phyloP scores from a whole-genome alignment of 768 basidiomycete species.

The Dentipellis fragilis region DNA sequence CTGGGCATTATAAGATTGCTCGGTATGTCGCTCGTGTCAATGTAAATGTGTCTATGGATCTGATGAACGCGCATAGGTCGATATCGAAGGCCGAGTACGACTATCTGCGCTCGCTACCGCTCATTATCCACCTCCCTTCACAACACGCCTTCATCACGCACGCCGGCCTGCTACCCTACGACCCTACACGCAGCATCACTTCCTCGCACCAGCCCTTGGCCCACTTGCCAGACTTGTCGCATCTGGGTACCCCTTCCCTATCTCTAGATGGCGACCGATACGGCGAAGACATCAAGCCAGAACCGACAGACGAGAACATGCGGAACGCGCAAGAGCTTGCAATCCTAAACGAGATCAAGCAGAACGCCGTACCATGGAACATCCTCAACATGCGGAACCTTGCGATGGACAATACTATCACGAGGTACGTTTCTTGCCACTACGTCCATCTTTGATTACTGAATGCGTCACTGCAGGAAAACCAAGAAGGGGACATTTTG shows the following conservation, averaged over 20 bases:
- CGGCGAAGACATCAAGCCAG: not conserved
- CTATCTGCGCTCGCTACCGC: slow-evolving; percentile 71
- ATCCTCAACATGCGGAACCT: slow-evolving; percentile 60
- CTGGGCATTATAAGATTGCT: slow-evolving; percentile 72
- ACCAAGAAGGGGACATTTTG: slow-evolving; percentile 54
- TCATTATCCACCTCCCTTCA: slow-evolving; percentile 63
- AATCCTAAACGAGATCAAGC: slow-evolving; percentile 57
- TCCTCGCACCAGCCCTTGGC: slow-evolving; percentile 56
- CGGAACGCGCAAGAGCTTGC: slow-evolving; percentile 58
- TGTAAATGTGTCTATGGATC: not conserved
- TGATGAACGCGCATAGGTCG: slow-evolving; percentile 22
- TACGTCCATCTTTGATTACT: not conserved
- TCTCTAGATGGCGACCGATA: not conserved
- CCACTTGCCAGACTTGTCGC: slow-evolving; percentile 7
- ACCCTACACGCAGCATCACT: slow-evolving; percentile 43
- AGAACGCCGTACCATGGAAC: slow-evolving; percentile 73
- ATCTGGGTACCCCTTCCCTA: not conserved
- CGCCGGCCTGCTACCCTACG: slow-evolving; percentile 68
- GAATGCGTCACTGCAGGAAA: slow-evolving; percentile 10
- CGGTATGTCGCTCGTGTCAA: slow-evolving; percentile 24
- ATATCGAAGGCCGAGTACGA: slow-evolving; percentile 52
- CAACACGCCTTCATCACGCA: slow-evolving; percentile 75
- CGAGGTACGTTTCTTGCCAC: slow-evolving; percentile 20
- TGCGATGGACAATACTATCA: slow-evolving; percentile 27
- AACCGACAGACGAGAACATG: slow-evolving; percentile 18